Evolutionary conservation across 805 yeast genomes (phyloP), one percentile per base, ranked within the genome.

Genomic region (Lipomyces yamanashiensis): DNA sequence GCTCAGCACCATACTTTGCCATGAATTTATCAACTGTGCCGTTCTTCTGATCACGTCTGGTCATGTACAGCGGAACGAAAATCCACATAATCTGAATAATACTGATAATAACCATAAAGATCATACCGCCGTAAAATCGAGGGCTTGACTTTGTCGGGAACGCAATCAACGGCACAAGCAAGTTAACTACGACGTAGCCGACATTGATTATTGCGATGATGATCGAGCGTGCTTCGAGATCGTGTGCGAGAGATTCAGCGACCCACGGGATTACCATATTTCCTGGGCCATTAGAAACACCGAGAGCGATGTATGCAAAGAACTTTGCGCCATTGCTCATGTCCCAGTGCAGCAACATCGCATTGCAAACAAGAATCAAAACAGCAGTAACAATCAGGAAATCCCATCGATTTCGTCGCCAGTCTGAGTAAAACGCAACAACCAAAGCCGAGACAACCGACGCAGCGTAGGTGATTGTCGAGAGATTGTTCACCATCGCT

Each of bases 391-490:
- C 28, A 17, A 59, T 9, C 50, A 65, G 45, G 1, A 61, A 23
- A 34, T 65, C 68, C 63, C 64, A 66, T 37, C 67, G 43, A 58
- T 54, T 60, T 19, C 51, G 12, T 13, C 68, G 77, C 40, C 81
- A 70, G 74, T 85, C 88, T 10, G 87, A 85, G 59, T 58, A 69
- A 19, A 63, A 60, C 13, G 71, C 71, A 7, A 54, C 56, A 7
- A 66, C 33, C 43, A 71, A 56, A 33, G 63, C 63, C 47, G 71
- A 85, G 0, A 83, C 73, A 47, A 86, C 78, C 10, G 88, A 88
- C 34, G 85, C 73, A 15, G 84, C 87, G 1, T 88, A 87, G 0
- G 89, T 84, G 23, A 84, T 68, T 2, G 86, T 80, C n/a, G 86
- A 77, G 54, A 84, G 75, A 62, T 85, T 78, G 70, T 86, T 84